phyloP scores from a whole-genome alignment of 1,139 yeast species.

The Diutina mesorugosa region DNA sequence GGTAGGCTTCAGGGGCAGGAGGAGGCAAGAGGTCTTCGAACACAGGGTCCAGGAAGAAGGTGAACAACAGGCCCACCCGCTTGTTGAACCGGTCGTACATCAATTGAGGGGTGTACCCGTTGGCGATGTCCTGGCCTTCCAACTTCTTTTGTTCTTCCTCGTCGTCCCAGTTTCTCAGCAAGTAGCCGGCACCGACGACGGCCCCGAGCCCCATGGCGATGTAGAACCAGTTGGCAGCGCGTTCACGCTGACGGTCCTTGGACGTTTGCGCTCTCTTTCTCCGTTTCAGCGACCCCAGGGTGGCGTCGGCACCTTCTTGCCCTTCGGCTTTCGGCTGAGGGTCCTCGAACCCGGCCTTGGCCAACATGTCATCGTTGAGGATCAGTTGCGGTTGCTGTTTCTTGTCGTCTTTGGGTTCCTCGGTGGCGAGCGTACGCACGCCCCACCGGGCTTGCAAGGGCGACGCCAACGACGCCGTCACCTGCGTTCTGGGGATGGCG shows the following conservation, averaged over 20 bases:
- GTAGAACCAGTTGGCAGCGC: constrained; percentile 58
- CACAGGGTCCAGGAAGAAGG: constrained; percentile 86
- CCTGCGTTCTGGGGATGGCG: neutral
- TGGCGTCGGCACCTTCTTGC: constrained; percentile 7
- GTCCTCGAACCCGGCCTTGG: constrained; percentile 70
- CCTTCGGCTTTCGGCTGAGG: constrained; percentile 7
- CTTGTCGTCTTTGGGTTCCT: neutral
- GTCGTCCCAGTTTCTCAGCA: constrained; percentile 81
- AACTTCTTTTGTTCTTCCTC: constrained; percentile 49
- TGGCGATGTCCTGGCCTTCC: constrained; percentile 38
- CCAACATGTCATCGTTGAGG: constrained; percentile 69
- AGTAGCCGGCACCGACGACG: constrained; percentile 55
- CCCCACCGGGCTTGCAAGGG: neutral
- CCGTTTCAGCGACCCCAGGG: constrained; percentile 15
- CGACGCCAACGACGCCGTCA: neutral
- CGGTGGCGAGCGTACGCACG: neutral
- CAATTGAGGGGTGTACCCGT: constrained; percentile 58
- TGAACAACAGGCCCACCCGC: constrained; percentile 64
- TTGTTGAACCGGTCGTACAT: constrained; percentile 57
- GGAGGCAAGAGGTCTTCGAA: constrained; percentile 88
- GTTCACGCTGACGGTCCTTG: constrained; percentile 42
- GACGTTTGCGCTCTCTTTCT: constrained; percentile 52
- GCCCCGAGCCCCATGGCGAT: constrained; percentile 46
- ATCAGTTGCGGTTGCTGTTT: constrained; percentile 36
- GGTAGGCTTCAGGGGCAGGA: constrained; percentile 78